Evolutionary conservation across 2,329 filamentous ascomycete species (phyloP).

Genomic region (Colletotrichum australisinense): DNA sequence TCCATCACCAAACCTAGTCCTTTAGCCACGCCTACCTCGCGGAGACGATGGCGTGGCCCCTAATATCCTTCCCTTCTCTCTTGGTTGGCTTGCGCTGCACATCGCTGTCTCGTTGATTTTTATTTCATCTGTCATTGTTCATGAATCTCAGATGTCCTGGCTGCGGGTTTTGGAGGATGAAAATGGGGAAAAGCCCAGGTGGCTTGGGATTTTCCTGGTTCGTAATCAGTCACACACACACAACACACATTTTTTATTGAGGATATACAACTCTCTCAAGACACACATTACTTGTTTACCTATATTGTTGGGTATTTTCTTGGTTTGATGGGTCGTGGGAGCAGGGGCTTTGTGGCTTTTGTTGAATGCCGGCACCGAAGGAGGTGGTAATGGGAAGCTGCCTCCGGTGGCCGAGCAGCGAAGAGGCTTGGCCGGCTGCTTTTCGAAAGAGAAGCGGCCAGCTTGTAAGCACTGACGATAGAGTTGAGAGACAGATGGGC

Average conservation of each 20-base stretch:
- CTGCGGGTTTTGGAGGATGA: conserved; percentile 40
- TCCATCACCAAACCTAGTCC: conserved; percentile 9
- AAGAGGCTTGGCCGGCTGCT: conserved; percentile 19
- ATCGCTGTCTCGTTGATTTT: conserved; percentile 35
- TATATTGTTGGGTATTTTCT: conserved; percentile 29
- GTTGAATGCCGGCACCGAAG: conserved; percentile 16
- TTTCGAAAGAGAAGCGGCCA: conserved; percentile 34
- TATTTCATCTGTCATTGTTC: conserved; percentile 41
- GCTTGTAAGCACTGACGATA: conserved; percentile 32
- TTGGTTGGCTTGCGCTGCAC: conserved; percentile 34
- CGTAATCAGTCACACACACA: conserved; percentile 32
- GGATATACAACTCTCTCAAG: conserved; percentile 28
- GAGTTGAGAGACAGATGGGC: conserved; percentile 35
- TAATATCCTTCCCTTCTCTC: conserved; percentile 31
- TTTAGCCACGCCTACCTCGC: conserved; percentile 7
- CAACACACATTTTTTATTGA: conserved; percentile 11
- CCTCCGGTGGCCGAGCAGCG: conserved; percentile 12
- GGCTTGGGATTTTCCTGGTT: conserved; percentile 46
- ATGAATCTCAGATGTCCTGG: conserved; percentile 37
- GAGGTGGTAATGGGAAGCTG: conserved; percentile 18
- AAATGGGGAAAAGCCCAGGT: conserved; percentile 51
- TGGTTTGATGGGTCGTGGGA: conserved; percentile 26
- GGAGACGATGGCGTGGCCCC: conserved; percentile 27
- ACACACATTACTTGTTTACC: conserved; percentile 19
- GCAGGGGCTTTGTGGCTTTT: conserved; percentile 20